Conservation (phyloP, 116 monocot species). For the Dioscorea cayenensis region DNA sequence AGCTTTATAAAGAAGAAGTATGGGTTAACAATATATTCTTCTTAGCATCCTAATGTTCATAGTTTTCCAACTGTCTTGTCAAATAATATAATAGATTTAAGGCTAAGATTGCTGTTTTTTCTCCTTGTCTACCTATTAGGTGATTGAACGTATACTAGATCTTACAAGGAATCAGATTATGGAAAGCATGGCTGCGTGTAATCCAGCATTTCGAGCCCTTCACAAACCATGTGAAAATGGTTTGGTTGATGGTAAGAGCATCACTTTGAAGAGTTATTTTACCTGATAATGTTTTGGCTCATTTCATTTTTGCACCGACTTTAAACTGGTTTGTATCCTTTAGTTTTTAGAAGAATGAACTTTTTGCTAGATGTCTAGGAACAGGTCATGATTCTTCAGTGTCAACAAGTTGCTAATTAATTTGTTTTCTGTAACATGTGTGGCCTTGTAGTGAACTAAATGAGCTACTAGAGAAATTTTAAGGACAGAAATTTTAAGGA, state of each 20-base stretch:
- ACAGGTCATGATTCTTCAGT: no score
- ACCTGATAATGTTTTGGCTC: background rate
- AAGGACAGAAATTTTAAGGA: no score
- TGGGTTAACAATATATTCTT: conserved; percentile 11
- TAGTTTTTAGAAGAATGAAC: no score
- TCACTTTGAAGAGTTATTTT: background rate
- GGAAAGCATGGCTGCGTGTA: conserved; percentile 70
- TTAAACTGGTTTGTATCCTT: no score
- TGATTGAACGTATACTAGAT: conserved; percentile 93
- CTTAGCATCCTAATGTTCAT: background rate
- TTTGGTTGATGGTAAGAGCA: conserved; percentile 45
- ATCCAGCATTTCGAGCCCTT: conserved; percentile 54
- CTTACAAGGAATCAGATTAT: conserved; percentile 83
- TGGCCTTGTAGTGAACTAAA: no score
- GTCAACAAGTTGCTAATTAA: no score
- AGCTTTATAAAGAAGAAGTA: conserved; percentile 97
- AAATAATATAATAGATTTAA: background rate
- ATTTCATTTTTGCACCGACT: no score
- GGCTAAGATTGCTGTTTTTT: background rate
- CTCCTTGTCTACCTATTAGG: conserved; percentile 33
- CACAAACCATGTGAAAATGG: conserved; percentile 71
- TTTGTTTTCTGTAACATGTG: no score
- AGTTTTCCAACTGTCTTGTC: background rate
- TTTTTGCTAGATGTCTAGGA: no score
- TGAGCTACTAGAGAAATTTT: no score